phyloP scores from a whole-genome alignment of 352 stramenopile genomes.

The Phytopythium oedochilum region DNA sequence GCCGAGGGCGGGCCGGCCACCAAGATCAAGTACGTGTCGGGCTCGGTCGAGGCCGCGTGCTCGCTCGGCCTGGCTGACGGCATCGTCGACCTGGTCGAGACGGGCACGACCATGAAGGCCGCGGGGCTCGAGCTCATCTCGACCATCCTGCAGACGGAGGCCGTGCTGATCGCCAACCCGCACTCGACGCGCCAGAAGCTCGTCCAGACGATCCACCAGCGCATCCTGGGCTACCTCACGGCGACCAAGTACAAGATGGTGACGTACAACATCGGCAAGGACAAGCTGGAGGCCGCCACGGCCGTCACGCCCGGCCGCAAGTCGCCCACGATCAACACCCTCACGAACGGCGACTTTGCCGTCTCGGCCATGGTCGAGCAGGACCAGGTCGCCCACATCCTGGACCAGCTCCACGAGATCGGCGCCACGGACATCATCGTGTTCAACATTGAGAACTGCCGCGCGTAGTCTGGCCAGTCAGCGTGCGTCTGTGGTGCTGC shows the following conservation, averaged over 20 bases:
- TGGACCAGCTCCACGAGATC: conserved; percentile 95
- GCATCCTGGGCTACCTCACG: conserved; percentile 96
- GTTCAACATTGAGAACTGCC: conserved; percentile 94
- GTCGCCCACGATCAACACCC: conserved; percentile 92
- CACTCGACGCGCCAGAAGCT: conserved; percentile 66
- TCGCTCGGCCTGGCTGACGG: conserved; percentile 96
- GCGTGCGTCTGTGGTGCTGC: no score
- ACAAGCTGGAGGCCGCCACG: conserved; percentile 84
- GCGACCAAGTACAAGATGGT: conserved; percentile 98
- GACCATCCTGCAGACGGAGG: conserved; percentile 91
- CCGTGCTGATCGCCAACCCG: conserved; percentile 90
- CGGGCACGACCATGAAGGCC: conserved; percentile 97
- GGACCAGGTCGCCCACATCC: conserved; percentile 89
- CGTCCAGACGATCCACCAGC: conserved; percentile 85
- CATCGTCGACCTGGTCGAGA: conserved; percentile 99
- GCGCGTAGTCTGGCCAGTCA: conserved; percentile 33
- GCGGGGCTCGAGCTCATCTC: conserved; percentile 94
- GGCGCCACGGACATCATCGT: conserved; percentile 97
- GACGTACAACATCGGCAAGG: conserved; percentile 95
- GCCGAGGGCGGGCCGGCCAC: conserved; percentile 35
- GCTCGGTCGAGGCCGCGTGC: conserved; percentile 97
- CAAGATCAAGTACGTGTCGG: conserved; percentile 96
- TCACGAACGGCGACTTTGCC: conserved; percentile 81
- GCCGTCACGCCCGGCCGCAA: conserved; percentile 93
- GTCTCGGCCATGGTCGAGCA: conserved; percentile 93